These are phyloP conservation scores for Phialophora expanda DNA, from an alignment of 2,329 filamentous ascomycete genomes.

Conservation along the genomic window DNA sequence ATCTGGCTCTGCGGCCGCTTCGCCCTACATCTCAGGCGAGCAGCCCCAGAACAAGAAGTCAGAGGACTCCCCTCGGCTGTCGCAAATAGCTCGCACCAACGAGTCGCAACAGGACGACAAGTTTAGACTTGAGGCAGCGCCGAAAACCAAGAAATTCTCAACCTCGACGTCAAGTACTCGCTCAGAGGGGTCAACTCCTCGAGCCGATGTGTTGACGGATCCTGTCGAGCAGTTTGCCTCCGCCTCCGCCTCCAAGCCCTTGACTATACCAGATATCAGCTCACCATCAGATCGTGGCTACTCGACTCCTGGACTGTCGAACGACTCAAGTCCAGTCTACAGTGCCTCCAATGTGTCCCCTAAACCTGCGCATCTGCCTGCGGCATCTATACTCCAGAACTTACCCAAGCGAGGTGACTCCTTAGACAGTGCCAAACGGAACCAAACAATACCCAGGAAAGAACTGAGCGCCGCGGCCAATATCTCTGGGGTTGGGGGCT, in stretches of 20 bases:
- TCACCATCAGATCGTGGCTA: constrained; percentile 41
- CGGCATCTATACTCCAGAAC: constrained; percentile 42
- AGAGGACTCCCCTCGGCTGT: constrained; percentile 29
- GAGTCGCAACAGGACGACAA: constrained; percentile 54
- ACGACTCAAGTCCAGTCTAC: constrained; percentile 64
- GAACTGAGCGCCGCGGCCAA: constrained; percentile 55
- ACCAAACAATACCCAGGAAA: constrained; percentile 63
- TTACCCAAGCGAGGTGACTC: constrained; percentile 66
- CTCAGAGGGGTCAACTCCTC: constrained; percentile 35
- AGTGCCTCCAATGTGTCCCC: constrained; percentile 54
- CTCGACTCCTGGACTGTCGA: constrained; percentile 59
- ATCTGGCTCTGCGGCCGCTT: constrained; percentile 37
- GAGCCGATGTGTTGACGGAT: constrained; percentile 24
- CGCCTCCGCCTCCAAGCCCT: constrained; percentile 26
- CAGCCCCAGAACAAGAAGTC: constrained; percentile 23
- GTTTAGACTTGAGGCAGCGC: constrained; percentile 82
- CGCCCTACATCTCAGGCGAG: constrained; percentile 29
- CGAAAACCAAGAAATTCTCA: constrained; percentile 62
- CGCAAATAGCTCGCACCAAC: constrained; percentile 28
- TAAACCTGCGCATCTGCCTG: constrained; percentile 44
- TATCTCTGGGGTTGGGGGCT: constrained; percentile 46
- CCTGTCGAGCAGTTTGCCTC: constrained; percentile 27
- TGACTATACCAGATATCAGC: constrained; percentile 42
- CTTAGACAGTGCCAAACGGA: constrained; percentile 49
- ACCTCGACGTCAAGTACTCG: constrained; percentile 49